Conservation (phyloP, 331 rosid species). For the Arachis monticola region DNA sequence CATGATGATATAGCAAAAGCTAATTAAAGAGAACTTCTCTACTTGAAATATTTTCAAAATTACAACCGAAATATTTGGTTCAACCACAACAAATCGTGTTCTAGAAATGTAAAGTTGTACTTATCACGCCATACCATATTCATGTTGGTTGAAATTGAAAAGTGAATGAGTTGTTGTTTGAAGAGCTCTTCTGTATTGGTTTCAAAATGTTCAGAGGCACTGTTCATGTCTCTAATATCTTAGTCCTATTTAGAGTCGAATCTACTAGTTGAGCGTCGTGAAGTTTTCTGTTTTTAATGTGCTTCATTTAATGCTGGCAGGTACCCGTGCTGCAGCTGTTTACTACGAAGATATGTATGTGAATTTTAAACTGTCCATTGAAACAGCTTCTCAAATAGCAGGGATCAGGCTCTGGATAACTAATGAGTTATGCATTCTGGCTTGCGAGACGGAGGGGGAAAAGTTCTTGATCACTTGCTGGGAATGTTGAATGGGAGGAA, state of each 20-base stretch:
- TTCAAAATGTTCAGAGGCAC: not conserved
- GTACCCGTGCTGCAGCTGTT: conserved; percentile 98
- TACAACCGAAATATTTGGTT: not conserved
- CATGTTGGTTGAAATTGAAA: not conserved
- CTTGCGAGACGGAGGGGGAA: conserved; percentile 75
- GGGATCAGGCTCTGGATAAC: conserved; percentile 88
- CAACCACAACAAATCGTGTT: not conserved
- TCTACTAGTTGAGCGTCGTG: not conserved
- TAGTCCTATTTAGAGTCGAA: not conserved
- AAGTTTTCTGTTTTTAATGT: not conserved
- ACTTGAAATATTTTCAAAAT: not conserved
- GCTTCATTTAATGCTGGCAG: conserved; percentile 45
- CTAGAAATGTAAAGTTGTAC: not conserved
- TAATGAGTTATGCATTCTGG: conserved; percentile 98
- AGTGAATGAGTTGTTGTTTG: not conserved
- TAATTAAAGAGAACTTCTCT: not conserved
- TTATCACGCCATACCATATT: not conserved
- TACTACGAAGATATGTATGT: conserved; percentile 87
- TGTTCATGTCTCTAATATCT: not conserved
- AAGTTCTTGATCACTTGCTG: conserved; percentile 82
- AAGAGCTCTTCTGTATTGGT: not conserved
- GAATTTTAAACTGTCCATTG: conserved; percentile 72
- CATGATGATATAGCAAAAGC: not conserved
- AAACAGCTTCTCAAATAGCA: conserved; percentile 84
- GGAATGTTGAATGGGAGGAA: conserved; percentile 84